A percentile compares a stretch with the other conserved stretches of the same genome.
phyloP scores from a whole-genome alignment of 495 filamentous ascomycete genomes.

The Opeltia flavorubescens region DNA sequence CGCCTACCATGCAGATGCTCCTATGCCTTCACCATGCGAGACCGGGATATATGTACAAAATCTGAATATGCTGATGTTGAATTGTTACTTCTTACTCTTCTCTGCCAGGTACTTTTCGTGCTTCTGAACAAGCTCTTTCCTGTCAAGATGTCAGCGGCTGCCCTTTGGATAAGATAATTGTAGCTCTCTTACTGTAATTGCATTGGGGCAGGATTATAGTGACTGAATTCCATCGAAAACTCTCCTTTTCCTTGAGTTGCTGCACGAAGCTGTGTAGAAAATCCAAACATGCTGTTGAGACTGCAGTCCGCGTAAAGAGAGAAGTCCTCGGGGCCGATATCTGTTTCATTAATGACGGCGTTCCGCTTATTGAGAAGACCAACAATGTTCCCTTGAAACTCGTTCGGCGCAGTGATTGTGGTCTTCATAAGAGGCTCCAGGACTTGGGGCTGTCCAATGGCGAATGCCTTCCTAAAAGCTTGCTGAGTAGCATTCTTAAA shows the following conservation, averaged over 20 bases:
- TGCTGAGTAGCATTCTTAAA: constrained; percentile 95
- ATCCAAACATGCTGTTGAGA: constrained; percentile 95
- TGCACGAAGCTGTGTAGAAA: constrained; percentile 76
- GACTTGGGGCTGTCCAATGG: constrained; percentile 58
- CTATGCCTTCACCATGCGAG: neutral
- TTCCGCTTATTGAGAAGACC: constrained; percentile 93
- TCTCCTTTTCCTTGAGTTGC: constrained; percentile 98
- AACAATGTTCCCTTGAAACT: constrained; percentile 96
- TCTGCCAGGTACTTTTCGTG: constrained; percentile 74
- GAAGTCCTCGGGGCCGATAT: constrained; percentile 90
- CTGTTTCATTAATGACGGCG: constrained; percentile 88
- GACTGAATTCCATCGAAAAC: constrained; percentile 97
- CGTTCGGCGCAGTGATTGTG: constrained; percentile 82
- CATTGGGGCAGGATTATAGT: constrained; percentile 75
- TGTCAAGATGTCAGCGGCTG: constrained; percentile 17
- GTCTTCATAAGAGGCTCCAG: constrained; percentile 98
- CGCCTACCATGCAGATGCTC: neutral
- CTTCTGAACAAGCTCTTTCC: constrained; percentile 79
- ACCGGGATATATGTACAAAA: neutral
- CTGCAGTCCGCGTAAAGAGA: constrained; percentile 86
- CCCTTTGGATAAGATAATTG: neutral
- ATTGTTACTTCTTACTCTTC: constrained; percentile 48
- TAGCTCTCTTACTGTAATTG: constrained; percentile 66
- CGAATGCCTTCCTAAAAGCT: constrained; percentile 93
- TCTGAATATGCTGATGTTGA: neutral